A percentile compares a stretch with the other conserved stretches of the same genome.
Conservation (phyloP, 768 basidiomycete genomes). For the Stropharia rugosoannulata region DNA sequence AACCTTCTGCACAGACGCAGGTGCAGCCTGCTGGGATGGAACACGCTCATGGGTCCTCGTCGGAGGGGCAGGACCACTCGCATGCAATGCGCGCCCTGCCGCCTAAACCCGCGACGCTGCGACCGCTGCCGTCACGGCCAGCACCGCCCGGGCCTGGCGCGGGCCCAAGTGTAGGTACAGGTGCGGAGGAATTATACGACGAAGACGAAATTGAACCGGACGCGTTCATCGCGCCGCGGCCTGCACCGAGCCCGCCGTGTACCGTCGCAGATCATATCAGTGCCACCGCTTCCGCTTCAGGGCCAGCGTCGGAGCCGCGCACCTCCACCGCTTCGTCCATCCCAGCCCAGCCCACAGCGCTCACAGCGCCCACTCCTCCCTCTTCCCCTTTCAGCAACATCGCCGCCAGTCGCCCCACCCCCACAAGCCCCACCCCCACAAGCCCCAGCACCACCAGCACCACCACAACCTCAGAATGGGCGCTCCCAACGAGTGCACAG, state of each 20-base stretch:
- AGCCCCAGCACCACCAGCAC: too few species aligned
- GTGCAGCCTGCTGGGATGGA: too few species aligned
- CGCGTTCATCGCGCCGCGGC: slow-evolving; percentile 22
- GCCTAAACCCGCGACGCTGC: not conserved
- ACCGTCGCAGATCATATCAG: too few species aligned
- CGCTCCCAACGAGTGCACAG: slow-evolving; percentile 52
- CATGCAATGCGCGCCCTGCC: not conserved
- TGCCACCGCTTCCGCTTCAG: not conserved
- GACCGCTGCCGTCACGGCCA: not conserved
- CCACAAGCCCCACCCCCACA: too few species aligned
- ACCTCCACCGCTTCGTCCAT: too few species aligned
- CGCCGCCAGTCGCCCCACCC: too few species aligned
- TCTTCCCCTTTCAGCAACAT: not conserved
- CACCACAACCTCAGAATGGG: slow-evolving; percentile 32
- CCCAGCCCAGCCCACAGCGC: not conserved
- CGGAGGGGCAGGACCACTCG: too few species aligned
- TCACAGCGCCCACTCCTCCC: not conserved
- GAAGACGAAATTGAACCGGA: slow-evolving; percentile 12
- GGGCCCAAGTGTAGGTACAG: slow-evolving; percentile 3
- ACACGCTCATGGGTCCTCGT: too few species aligned
- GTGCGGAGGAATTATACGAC: too few species aligned
- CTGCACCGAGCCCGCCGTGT: slow-evolving; percentile 21
- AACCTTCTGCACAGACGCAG: too few species aligned
- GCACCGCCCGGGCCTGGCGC: not conserved
- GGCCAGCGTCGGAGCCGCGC: not conserved